Percentiles rank a stretch among this genome's conserved stretches.
Conservation (phyloP, 441 rosid genomes). For the Aquilaria agallochum region DNA sequence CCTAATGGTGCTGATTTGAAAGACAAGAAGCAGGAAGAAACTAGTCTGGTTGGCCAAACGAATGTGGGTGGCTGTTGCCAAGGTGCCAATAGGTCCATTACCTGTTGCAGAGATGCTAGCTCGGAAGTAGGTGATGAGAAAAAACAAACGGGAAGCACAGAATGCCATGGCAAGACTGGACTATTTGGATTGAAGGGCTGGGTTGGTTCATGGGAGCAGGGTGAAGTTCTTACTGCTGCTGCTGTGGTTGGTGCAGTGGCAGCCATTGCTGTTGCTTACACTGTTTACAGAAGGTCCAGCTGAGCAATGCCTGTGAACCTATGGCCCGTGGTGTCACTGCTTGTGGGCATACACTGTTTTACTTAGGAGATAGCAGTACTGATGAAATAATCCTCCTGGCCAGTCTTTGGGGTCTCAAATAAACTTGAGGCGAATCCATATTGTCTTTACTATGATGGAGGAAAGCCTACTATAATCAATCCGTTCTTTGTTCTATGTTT, state of each 20-base stretch:
- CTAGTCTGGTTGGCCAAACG: constrained; percentile 23
- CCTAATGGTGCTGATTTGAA: constrained; percentile 43
- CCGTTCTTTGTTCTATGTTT: too few relatives aligned
- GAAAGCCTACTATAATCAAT: too few relatives aligned
- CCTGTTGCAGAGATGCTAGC: constrained; percentile 67
- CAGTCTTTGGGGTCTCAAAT: not conserved
- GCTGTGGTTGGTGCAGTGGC: constrained; percentile 62
- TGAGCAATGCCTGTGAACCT: constrained; percentile 24
- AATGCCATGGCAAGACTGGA: constrained; percentile 20
- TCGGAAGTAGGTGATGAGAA: constrained; percentile 28
- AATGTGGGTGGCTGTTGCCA: constrained; percentile 68
- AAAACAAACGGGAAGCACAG: constrained; percentile 19
- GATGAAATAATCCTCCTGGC: constrained; percentile 31
- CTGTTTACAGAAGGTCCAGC: constrained; percentile 49
- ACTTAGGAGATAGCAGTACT: constrained; percentile 13
- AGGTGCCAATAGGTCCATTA: constrained; percentile 47
- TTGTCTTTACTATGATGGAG: too few relatives aligned
- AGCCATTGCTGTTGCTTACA: constrained; percentile 56
- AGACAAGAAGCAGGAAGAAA: constrained; percentile 34
- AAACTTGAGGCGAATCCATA: not conserved
- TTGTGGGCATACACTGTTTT: constrained; percentile 17
- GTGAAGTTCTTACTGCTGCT: constrained; percentile 43
- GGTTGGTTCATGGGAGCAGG: constrained; percentile 46
- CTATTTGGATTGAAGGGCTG: constrained; percentile 29
- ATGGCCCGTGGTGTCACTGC: constrained; percentile 7